Percentiles rank a stretch among this genome's conserved stretches.
phyloP scores from a whole-genome alignment of 805 yeast species.

The Scheffersomyces amazonensis region DNA sequence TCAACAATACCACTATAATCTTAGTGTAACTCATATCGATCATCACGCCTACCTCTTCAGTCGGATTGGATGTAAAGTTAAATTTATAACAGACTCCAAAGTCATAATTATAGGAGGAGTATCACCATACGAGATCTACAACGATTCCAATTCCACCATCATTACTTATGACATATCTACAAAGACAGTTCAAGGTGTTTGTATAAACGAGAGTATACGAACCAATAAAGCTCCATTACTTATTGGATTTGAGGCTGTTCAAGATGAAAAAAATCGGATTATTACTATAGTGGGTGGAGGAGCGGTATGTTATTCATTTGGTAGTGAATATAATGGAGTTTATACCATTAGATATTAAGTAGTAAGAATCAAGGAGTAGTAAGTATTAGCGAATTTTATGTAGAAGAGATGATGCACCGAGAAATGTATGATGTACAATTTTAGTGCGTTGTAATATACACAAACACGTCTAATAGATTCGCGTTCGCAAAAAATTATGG shows the following conservation, averaged over 20 bases:
- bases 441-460: too few species aligned
- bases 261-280: slow-evolving; percentile 11
- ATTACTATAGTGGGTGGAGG: slow-evolving; percentile 58
- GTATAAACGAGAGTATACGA: slow-evolving; percentile 35
- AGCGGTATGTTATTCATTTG: slow-evolving; percentile 81
- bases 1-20: not conserved
- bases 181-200: slow-evolving; percentile 8
- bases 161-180: slow-evolving; percentile 27
- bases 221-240: slow-evolving; percentile 42
- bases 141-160: slow-evolving; percentile 35
- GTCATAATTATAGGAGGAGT: slow-evolving; percentile 60
- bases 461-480: too few species aligned
- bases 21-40: slow-evolving; percentile 13
- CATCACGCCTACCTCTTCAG: slow-evolving; percentile 27
- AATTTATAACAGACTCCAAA: slow-evolving; percentile 23
- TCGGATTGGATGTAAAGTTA: slow-evolving; percentile 49
- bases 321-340: slow-evolving; percentile 37
- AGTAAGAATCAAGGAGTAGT: too few species aligned
- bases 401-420: too few species aligned
- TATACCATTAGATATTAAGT: slow-evolving; percentile 10
- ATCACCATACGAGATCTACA: slow-evolving; percentile 24
- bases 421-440: too few species aligned
- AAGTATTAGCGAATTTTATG: too few species aligned
- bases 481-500: too few species aligned
- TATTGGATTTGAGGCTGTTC: slow-evolving; percentile 50